A percentile compares a stretch with the other conserved stretches of the same genome.
These are phyloP conservation scores for Penicillium verrucosum DNA, from an alignment of 2,329 filamentous ascomycete genomes.

Conservation along the genomic window DNA sequence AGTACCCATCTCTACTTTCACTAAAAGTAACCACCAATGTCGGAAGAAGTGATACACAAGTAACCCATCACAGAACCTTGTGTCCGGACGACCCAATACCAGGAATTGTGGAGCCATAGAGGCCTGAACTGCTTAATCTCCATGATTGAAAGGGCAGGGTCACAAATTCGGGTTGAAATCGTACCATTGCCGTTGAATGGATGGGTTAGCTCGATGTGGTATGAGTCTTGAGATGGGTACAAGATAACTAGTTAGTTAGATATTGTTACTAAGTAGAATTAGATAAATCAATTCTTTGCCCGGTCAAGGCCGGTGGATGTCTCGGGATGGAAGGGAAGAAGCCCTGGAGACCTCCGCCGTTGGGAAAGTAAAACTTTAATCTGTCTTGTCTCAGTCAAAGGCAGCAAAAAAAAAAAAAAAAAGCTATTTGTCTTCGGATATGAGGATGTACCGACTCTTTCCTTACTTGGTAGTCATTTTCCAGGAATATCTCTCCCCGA, in stretches of 20 bases:
- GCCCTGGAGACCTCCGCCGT: conserved; percentile 1
- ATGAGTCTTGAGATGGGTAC: background rate
- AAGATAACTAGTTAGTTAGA: background rate
- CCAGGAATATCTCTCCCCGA: background rate
- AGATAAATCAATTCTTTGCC: background rate
- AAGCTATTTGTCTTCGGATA: background rate
- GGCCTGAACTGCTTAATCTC: conserved; percentile 1
- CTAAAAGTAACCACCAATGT: conserved; percentile 18
- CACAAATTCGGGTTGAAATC: background rate
- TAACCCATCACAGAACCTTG: conserved; percentile 20
- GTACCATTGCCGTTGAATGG: background rate
- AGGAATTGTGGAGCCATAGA: conserved; percentile 4
- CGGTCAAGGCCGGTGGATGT: conserved; percentile 4
- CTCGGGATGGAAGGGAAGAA: conserved; percentile 7
- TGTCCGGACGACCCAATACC: conserved; percentile 5
- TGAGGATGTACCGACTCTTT: background rate
- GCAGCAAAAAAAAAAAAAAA: background rate
- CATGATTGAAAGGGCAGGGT: background rate
- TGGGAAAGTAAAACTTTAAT: conserved; percentile 6
- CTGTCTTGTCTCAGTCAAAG: background rate
- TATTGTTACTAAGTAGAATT: background rate
- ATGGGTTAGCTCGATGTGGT: background rate
- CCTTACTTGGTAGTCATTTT: background rate
- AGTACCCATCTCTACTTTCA: conserved; percentile 9
- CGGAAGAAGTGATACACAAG: conserved; percentile 20